Conservation (phyloP, 495 filamentous ascomycete genomes). For the Lasiosphaeris hirsuta region DNA sequence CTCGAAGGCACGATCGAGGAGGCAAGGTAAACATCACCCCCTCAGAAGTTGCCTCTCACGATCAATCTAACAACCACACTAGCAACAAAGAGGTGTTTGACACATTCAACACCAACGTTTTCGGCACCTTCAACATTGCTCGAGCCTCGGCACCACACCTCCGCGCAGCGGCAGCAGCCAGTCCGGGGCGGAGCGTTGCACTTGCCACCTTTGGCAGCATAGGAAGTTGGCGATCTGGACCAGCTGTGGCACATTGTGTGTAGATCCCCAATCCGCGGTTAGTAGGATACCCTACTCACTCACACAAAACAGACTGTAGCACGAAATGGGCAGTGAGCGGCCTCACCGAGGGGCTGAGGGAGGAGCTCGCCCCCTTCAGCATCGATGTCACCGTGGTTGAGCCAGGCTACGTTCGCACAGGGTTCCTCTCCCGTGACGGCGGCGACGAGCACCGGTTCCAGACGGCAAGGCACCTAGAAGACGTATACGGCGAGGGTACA, state of each 20-base stretch:
- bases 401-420: constrained; percentile 46
- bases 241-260: constrained; percentile 33
- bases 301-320: constrained; percentile 32
- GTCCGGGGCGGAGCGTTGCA: constrained; percentile 17
- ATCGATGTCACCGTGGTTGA: constrained; percentile 46
- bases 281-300: background rate
- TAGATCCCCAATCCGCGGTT: background rate
- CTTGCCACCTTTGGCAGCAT: constrained; percentile 49
- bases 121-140: constrained; percentile 43
- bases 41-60: constrained; percentile 16
- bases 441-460: constrained; percentile 24
- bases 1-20: constrained; percentile 39
- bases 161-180: constrained; percentile 35
- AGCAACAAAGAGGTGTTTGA: constrained; percentile 38
- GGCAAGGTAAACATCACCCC: constrained; percentile 20
- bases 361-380: constrained; percentile 42
- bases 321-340: constrained; percentile 46
- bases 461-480: constrained; percentile 28
- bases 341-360: constrained; percentile 37
- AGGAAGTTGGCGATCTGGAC: constrained; percentile 31
- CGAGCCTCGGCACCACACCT: constrained; percentile 42
- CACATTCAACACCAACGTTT: constrained; percentile 49
- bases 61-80: constrained; percentile 2
- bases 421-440: constrained; percentile 21
- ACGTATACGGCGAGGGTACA: constrained; percentile 26